phyloP scores from a whole-genome alignment of 345 rosid genomes.

The Ceriops tagal region DNA sequence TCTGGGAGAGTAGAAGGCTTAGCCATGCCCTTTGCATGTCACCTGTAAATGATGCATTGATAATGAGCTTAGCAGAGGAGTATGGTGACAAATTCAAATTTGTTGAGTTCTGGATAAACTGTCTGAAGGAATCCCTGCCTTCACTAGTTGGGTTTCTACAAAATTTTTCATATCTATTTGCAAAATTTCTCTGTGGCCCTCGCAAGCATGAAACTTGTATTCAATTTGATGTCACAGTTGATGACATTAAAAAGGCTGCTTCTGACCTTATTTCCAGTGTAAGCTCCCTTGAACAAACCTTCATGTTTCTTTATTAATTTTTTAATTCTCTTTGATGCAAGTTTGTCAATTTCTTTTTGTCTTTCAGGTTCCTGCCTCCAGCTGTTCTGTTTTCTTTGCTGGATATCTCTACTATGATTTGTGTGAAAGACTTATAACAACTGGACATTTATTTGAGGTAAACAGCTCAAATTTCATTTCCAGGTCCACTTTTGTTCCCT shows the following conservation, averaged over 20 bases:
- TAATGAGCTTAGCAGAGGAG: constrained; percentile 39
- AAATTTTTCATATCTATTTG: constrained; percentile 40
- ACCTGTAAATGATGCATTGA: constrained; percentile 60
- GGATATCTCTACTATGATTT: constrained; percentile 82
- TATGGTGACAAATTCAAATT: constrained; percentile 45
- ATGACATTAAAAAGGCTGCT: constrained; percentile 57
- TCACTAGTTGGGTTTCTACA: constrained; percentile 60
- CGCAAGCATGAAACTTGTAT: constrained; percentile 23
- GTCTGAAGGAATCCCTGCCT: constrained; percentile 61
- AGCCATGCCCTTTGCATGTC: constrained; percentile 80
- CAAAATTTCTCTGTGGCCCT: constrained; percentile 23
- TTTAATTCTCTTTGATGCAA: not conserved
- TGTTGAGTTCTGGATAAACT: constrained; percentile 59
- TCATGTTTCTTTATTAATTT: constrained; percentile 1
- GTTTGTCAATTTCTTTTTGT: constrained; percentile 9
- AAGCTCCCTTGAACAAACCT: constrained; percentile 26
- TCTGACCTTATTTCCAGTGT: constrained; percentile 61
- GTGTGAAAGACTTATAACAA: constrained; percentile 54
- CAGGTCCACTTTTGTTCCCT: not conserved
- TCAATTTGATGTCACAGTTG: constrained; percentile 36
- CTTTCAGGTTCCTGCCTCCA: constrained; percentile 50
- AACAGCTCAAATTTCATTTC: constrained; percentile 13
- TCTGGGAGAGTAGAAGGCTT: constrained; percentile 84
- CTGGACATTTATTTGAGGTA: constrained; percentile 76
- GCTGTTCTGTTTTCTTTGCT: constrained; percentile 53